Conservation (phyloP, 2,329 filamentous ascomycete genomes). For the Scorias spongiosa region DNA sequence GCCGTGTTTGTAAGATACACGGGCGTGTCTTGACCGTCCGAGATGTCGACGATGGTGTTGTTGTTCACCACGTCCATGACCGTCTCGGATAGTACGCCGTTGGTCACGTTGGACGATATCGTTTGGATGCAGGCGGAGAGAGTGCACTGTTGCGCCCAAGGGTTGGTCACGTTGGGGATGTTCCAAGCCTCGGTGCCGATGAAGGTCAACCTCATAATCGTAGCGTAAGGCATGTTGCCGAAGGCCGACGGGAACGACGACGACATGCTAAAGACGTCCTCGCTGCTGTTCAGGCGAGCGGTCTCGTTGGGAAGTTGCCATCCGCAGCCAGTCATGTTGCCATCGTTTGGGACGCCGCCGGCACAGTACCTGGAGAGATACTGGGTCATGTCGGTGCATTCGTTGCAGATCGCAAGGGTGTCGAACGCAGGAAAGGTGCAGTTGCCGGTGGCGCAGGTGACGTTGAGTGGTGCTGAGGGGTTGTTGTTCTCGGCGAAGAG, state of each 20-base stretch:
- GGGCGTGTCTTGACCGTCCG: neutral
- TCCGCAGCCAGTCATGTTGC: conserved; percentile 2
- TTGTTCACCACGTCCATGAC: conserved; percentile 1
- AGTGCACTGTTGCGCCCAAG: conserved; percentile 5
- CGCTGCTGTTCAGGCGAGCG: conserved; percentile 3
- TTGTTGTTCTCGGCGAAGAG: conserved; percentile 10
- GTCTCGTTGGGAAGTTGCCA: conserved; percentile 3
- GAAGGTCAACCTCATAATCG: conserved; percentile 5
- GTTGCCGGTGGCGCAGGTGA: conserved; percentile 20
- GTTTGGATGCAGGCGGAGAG: conserved; percentile 5
- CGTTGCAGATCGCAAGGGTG: conserved; percentile 17
- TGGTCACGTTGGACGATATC: conserved; percentile 2
- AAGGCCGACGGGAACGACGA: conserved; percentile 3
- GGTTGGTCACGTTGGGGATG: conserved; percentile 2
- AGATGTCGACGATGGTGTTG: conserved; percentile 3
- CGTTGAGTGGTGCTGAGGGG: conserved; percentile 6
- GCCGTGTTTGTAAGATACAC: neutral
- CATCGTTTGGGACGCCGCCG: neutral
- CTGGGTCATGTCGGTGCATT: conserved; percentile 3
- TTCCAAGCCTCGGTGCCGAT: conserved; percentile 5
- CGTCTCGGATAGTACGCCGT: conserved; percentile 4
- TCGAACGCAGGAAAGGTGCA: conserved; percentile 19
- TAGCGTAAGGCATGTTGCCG: conserved; percentile 4
- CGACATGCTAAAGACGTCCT: conserved; percentile 7
- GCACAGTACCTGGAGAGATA: conserved; percentile 3